Conservation (phyloP, 352 stramenopile species). For the Pythium plurisporium region DNA sequence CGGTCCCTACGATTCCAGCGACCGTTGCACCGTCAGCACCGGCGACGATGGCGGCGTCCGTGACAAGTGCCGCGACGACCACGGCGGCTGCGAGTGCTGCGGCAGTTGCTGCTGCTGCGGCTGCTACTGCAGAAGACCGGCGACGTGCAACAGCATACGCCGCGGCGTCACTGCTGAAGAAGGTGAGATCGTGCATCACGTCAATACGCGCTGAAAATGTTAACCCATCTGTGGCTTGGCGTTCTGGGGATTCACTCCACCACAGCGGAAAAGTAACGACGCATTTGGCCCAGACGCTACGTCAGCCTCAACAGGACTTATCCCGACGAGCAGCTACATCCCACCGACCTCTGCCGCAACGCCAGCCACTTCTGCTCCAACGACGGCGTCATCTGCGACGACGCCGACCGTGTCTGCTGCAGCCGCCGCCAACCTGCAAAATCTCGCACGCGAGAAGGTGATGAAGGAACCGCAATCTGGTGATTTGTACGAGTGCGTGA, state of each 20-base stretch:
- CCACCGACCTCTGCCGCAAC: constrained; percentile 4
- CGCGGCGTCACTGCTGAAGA: constrained; percentile 29
- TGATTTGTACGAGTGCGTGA: constrained; percentile 82
- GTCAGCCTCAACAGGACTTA: constrained; percentile 11
- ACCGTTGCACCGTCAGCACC: constrained; percentile 1
- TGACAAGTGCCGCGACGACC: background rate
- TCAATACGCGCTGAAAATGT: no score
- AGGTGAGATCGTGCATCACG: constrained; percentile 15
- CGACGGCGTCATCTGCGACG: constrained; percentile 3
- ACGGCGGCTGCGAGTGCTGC: background rate
- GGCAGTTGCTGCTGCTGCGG: constrained; percentile 2
- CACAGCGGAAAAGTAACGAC: constrained; percentile 56
- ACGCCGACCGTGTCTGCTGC: constrained; percentile 19
- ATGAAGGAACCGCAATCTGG: constrained; percentile 81
- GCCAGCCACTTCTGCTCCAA: background rate
- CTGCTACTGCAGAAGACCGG: constrained; percentile 21
- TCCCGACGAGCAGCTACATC: constrained; percentile 20
- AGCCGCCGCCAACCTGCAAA: constrained; percentile 15
- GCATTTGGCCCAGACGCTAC: constrained; percentile 23
- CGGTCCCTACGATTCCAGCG: constrained; percentile 7
- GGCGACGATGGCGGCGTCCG: constrained; percentile 1
- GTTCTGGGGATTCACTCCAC: no score
- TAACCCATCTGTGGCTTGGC: no score
- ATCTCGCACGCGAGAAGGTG: constrained; percentile 56
- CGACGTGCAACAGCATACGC: constrained; percentile 20